Conservation (phyloP, 2,329 filamentous ascomycete species). For the Xylaria digitata region DNA sequence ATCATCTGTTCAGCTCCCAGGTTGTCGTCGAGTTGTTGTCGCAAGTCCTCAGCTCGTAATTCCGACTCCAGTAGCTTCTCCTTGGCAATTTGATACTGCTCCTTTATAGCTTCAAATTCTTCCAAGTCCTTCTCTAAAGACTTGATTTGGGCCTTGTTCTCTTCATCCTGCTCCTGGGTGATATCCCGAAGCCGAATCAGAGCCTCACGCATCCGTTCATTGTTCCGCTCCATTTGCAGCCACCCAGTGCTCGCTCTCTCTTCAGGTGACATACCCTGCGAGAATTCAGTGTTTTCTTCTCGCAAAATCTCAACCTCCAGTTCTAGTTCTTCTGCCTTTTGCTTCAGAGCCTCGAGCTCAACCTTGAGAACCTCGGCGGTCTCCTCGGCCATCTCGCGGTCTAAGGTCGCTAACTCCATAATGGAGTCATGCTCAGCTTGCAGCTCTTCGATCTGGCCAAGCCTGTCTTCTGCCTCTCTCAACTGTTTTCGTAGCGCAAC, state of each 20-base stretch:
- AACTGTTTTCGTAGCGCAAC: constrained; percentile 79
- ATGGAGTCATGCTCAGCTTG: constrained; percentile 87
- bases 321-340: constrained; percentile 83
- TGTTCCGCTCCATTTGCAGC: constrained; percentile 91
- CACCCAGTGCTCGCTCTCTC: constrained; percentile 88
- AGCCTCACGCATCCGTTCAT: constrained; percentile 87
- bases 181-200: constrained; percentile 86
- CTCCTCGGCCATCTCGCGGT: constrained; percentile 97
- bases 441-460: constrained; percentile 76
- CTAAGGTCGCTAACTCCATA: constrained; percentile 86
- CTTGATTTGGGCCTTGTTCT: constrained; percentile 79
- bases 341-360: constrained; percentile 81
- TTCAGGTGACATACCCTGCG: constrained; percentile 86
- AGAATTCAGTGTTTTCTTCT: constrained; percentile 87
- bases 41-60: constrained; percentile 82
- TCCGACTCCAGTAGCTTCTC: constrained; percentile 80
- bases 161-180: constrained; percentile 84
- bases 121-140: constrained; percentile 78
- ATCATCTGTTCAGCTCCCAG: constrained; percentile 93
- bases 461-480: constrained; percentile 77
- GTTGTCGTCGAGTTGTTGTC: constrained; percentile 89
- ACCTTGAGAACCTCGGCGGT: constrained; percentile 83
- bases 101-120: constrained; percentile 73
- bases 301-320: constrained; percentile 87
- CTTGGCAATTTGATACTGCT: constrained; percentile 75